phyloP scores from a whole-genome alignment of 129 eudicot genomes.

The Chrysanthemum seticuspe region DNA sequence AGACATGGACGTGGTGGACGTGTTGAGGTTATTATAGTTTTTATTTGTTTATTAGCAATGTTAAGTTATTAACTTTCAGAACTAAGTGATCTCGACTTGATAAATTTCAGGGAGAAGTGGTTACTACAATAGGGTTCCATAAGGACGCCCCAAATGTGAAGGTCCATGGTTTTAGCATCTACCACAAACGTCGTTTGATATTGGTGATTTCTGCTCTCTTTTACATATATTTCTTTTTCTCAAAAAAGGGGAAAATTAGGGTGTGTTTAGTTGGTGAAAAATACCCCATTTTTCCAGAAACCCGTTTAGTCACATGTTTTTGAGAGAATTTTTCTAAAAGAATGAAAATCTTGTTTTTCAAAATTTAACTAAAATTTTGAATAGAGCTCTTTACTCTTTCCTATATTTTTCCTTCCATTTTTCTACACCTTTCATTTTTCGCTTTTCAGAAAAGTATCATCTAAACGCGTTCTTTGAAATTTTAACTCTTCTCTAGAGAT shows the following conservation, averaged over 20 bases:
- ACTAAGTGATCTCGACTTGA: not conserved
- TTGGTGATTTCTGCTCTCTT: slow-evolving; percentile 31
- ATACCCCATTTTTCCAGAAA: no score
- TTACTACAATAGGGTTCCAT: slow-evolving; percentile 52
- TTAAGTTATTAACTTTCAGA: not conserved
- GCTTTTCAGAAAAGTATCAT: no score
- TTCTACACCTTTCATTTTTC: no score
- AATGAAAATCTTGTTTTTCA: no score
- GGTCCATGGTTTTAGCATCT: slow-evolving; percentile 55
- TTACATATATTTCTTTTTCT: not conserved
- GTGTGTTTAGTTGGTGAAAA: no score
- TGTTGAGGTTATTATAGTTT: slow-evolving; percentile 13
- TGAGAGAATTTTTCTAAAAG: no score
- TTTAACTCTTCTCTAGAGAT: no score
- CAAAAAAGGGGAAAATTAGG: not conserved
- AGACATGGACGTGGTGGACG: slow-evolving; percentile 16
- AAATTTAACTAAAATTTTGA: no score
- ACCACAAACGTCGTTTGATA: slow-evolving; percentile 54
- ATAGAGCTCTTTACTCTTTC: no score
- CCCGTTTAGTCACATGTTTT: no score
- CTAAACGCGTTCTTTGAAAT: no score
- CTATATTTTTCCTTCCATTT: no score
- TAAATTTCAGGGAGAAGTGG: slow-evolving; percentile 36
- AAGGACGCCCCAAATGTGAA: slow-evolving; percentile 56
- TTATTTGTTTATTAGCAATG: not conserved